Base-by-base conservation (phyloP, 75 land plant species). In the Cryptomeria japonica region DNA sequence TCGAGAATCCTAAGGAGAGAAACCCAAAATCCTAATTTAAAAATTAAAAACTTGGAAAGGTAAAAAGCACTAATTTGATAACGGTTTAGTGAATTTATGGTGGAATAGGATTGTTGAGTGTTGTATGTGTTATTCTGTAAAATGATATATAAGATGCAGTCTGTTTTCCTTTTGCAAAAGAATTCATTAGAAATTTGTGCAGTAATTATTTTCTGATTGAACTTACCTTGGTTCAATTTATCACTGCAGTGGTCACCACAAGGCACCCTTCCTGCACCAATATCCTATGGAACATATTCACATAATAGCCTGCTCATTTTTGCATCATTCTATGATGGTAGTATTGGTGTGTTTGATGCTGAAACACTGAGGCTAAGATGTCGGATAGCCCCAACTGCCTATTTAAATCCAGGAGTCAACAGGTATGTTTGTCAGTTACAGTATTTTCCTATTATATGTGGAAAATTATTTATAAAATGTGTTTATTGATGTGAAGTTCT, bases 221-320 rank as follows among this genome's bases (percentile, higher is more conserved):
- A 75, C 12, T 34, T 75, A 5, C 16, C 0, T 55, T 86, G 6
- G 5, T 58, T 28, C 80, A 7, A n/a, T 19, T 76, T 87, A 56
- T 49, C 80, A 5, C 75, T 87, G 86, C 91, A 93, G 96, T 94
- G 96, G 96, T 70, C 89, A 61, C 96, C 94, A 38, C 92, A 94
- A 86, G 96, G 90, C 37, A 25, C 53, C 28, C 86, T 92, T 18
- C 86, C 92, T 80, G 86, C 94, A 36, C 90, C 96, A 31, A 87
- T 94, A 85, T 91, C 94, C 22, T 80, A 80, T 90, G 96, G 93
- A 2, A 87, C 87, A 68, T 94, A 89, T 86, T 94, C 96, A 37
- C 93, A 90, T 86, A 94, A 94, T 58, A 94, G 96, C 88, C 90
- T 92, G 79, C 88, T 93, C 70, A 91, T 94, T 36, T 91, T 58